A percentile compares a stretch with the other conserved stretches of the same genome.
These are phyloP conservation scores for Penicillium janthinellum DNA, from an alignment of 2,329 filamentous ascomycete genomes.

Conservation along the genomic window DNA sequence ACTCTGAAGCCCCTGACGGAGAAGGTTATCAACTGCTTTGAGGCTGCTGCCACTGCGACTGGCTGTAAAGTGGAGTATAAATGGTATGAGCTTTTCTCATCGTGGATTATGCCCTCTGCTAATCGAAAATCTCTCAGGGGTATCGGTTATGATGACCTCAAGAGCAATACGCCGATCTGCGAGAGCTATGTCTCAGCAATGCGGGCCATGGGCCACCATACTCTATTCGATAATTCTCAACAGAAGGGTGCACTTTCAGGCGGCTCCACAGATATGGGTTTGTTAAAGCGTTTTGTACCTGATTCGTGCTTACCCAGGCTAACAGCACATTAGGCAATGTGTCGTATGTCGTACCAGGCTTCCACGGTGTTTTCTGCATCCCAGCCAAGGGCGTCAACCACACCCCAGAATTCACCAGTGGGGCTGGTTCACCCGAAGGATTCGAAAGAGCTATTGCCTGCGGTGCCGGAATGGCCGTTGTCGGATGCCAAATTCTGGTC, in stretches of 20 bases:
- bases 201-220: constrained; percentile 34
- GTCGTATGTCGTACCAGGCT: constrained; percentile 48
- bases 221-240: constrained; percentile 27
- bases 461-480: constrained; percentile 35
- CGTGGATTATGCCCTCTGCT: neutral
- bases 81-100: constrained; percentile 19
- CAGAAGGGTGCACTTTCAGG: constrained; percentile 21
- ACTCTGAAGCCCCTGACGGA: constrained; percentile 37
- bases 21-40: constrained; percentile 34
- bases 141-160: constrained; percentile 33
- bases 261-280: constrained; percentile 36
- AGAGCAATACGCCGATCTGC: constrained; percentile 36
- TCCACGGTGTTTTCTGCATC: constrained; percentile 46
- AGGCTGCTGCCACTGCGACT: constrained; percentile 35
- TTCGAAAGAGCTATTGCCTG: constrained; percentile 46
- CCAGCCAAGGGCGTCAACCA: constrained; percentile 53
- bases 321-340: constrained; percentile 40
- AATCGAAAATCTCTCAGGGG: constrained; percentile 25
- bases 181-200: constrained; percentile 37
- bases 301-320: neutral
- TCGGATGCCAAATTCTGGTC: constrained; percentile 32
- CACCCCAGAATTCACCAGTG: constrained; percentile 55
- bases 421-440: constrained; percentile 52
- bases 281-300: neutral
- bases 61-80: constrained; percentile 34